Evolutionary conservation across 1,139 yeast species (phyloP), one percentile per base, ranked within the genome.

Genomic region (Pichia kudriavzevii): DNA sequence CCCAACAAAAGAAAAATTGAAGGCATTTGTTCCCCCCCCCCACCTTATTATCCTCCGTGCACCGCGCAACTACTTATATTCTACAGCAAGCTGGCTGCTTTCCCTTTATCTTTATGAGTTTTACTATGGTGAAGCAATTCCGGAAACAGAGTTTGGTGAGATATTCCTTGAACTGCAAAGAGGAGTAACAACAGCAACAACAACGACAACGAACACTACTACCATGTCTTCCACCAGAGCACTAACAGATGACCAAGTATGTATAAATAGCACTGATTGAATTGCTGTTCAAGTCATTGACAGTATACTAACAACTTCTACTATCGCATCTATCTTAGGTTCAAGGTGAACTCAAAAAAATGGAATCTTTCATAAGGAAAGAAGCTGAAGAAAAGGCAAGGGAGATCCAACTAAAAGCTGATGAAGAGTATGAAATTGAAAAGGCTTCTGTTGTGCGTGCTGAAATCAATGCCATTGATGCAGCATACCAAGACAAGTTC

Each of bases 361-460:
- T 93, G 96, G 95, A 91, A 60, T 91, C 94, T 60, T 93, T 91
- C 78, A 93, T 93, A 71, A 84, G 81, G 67, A 88, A 88, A 74
- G 99, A 93, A 67, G 98, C 98, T 25, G 94, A 88, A 55, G 99
- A 93, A 63, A 93, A 93, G 69, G 96, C 98, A 46, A 84, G 83
- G 63, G 99, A 93, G 63, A 87, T 93, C 56, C 79, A 72, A 60
- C 71, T 91, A 56, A 93, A 91, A 69, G 95, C 97, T 28, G 95
- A 93, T 59, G 98, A 93, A 63, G 99, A 93, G 64, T 93, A 91
- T 60, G 97, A 93, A 63, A 87, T 91, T 55, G 98, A 91, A 62
- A 93, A 91, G 69, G 93, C 96, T 16, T 78, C 85, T 37, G 77
- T 91, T 53, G 97, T 93, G 35, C 81, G 97, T 54, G 72, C 87